Conservation (phyloP, 2,329 filamentous ascomycete genomes). For the Colletotrichum gloeosporioides region DNA sequence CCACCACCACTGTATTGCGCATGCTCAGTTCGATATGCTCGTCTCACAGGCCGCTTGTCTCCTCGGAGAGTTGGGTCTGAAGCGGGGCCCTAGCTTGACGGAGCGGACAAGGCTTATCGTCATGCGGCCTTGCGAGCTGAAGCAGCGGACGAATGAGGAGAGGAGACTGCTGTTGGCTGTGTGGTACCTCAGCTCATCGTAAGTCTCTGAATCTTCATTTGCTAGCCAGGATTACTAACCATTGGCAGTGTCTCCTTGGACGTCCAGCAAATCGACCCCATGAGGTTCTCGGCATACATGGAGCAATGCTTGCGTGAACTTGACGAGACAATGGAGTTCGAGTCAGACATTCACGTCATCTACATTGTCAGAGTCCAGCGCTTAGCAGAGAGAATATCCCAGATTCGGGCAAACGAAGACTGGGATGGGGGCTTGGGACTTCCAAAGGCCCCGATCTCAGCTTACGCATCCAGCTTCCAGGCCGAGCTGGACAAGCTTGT, state of each 20-base stretch:
- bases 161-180: conserved; percentile 56
- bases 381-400: conserved; percentile 54
- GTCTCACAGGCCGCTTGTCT: conserved; percentile 53
- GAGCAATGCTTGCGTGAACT: conserved; percentile 55
- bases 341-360: conserved; percentile 51
- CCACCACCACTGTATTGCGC: conserved; percentile 60
- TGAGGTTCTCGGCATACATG: conserved; percentile 58
- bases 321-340: conserved; percentile 46
- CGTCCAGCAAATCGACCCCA: conserved; percentile 50
- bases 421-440: conserved; percentile 37
- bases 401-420: conserved; percentile 41
- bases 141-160: conserved; percentile 54
- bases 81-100: conserved; percentile 41
- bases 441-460: conserved; percentile 45
- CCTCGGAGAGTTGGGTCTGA: conserved; percentile 52
- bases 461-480: conserved; percentile 52
- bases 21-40: conserved; percentile 57
- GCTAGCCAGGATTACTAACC: not conserved
- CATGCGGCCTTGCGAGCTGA: conserved; percentile 41
- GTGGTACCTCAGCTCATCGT: conserved; percentile 61
- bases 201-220: conserved; percentile 22
- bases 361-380: conserved; percentile 55
- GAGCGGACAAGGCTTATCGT: conserved; percentile 50
- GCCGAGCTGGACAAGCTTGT: conserved; percentile 48
- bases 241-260: conserved; percentile 43